Evolutionary conservation across 306 rosid species (phyloP), one percentile per base, ranked within the genome.

Genomic region (Pyrus pyrifolia): DNA sequence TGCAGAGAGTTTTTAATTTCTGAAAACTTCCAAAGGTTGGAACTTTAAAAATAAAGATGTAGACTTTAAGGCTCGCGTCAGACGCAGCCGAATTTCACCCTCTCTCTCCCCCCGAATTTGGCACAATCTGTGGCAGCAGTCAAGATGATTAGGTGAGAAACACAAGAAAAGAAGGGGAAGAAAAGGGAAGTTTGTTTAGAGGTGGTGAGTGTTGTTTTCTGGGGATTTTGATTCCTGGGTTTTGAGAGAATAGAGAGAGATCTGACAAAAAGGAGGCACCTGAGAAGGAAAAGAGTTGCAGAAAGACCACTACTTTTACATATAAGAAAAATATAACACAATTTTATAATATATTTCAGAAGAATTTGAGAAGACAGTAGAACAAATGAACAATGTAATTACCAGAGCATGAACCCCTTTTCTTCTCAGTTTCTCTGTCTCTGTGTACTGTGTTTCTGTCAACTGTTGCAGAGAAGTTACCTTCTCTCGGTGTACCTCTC

Each of bases 231-330:
- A 67, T 71, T 74, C 77, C 70, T 76, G 81, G 70, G 77, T 22
- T 78, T 53, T 11, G 84, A 78, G 78, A 76, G 55, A 51, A 51
- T 5, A 60, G 29, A 63, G 27, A 38, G 77, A 53, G 77, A 73
- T 90, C 89, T 81, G 86, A 88, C 85, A 86, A 76, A 72, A 86
- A 69, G 76, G 67, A 67, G 55, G 66, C 55, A 75, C 74, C 78
- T 72, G 64, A 51, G 68, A 22, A 23, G 73, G 44, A 15, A 27
- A 63, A 30, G 72, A 45, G 44, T 6, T 33, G 15, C 13, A 67
- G 12, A 18, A 55, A 44, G 27, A 29, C 33, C 66, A 72, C 67
- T 38, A 23, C 27, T 63, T 57, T 51, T 51, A 18, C 6, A 1
- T 17, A 17, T 51, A 51, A 51, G 55, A 51, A 5, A 46, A 49